phyloP scores from a whole-genome alignment of 352 stramenopile genomes.

The Phytopythium chamaehyphon region DNA sequence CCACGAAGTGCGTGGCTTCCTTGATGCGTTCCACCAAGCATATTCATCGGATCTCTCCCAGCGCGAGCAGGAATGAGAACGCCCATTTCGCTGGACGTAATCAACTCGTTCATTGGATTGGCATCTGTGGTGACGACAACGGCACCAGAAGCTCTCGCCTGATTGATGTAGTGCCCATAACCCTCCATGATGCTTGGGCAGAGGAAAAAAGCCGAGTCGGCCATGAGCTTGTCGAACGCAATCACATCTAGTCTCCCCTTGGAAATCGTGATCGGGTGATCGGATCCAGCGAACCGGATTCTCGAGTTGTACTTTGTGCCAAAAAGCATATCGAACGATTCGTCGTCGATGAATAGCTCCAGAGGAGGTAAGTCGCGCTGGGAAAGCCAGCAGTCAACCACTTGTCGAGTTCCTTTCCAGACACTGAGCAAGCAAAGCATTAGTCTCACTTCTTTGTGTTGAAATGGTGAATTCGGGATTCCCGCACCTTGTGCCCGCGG shows the following conservation, averaged over 20 bases:
- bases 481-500: slow-evolving; percentile 15
- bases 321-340: slow-evolving; percentile 24
- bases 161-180: slow-evolving; percentile 74
- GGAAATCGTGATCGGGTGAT: slow-evolving; percentile 16
- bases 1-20: slow-evolving; percentile 16
- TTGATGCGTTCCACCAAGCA: slow-evolving; percentile 34
- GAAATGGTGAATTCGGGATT: not conserved
- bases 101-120: slow-evolving; percentile 58
- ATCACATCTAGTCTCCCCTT: slow-evolving; percentile 16
- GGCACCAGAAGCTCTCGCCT: slow-evolving; percentile 36
- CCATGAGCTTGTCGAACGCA: slow-evolving; percentile 36
- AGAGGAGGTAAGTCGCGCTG: slow-evolving; percentile 30
- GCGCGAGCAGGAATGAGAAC: slow-evolving; percentile 13
- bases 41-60: slow-evolving; percentile 14
- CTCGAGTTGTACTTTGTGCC: slow-evolving; percentile 8
- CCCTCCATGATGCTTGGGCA: slow-evolving; percentile 57
- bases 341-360: slow-evolving; percentile 36
- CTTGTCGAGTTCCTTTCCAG: slow-evolving; percentile 39
- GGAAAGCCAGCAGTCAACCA: slow-evolving; percentile 48
- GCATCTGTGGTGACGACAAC: slow-evolving; percentile 42
- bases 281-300: slow-evolving; percentile 10
- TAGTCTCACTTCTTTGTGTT: not conserved
- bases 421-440: slow-evolving; percentile 7
- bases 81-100: slow-evolving; percentile 29
- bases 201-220: slow-evolving; percentile 39